Evolutionary conservation across 2,329 filamentous ascomycete genomes (phyloP), one percentile per base, ranked within the genome.

Genomic region (Exophiala lecanii-corni): DNA sequence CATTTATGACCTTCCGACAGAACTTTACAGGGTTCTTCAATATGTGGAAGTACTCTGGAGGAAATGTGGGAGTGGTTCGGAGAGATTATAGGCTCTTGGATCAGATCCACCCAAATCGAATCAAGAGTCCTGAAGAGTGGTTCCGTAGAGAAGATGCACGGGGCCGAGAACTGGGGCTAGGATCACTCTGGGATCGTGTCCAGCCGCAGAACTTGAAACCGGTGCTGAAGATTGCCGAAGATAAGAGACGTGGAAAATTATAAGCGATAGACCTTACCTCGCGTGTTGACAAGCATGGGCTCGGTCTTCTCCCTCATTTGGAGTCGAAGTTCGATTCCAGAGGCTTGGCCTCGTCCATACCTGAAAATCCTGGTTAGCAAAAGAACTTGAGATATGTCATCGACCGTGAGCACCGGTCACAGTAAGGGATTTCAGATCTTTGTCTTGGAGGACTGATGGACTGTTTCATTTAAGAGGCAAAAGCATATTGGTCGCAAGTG

Each of bases 1-100:
- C 63, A 2, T 55, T 60, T 9, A 59, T 70, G 62, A 72, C 55
- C 1, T 42, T 71, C 4, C 57, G 58, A 23, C 55, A 71, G 34
- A 78, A 76, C 50, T 78, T 78, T 50, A 68, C 66, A 0, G 72
- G 66, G 0, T 76, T 71, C 50, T 77, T 72, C 69, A 71, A 65
- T 42, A 45, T 69, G 39, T 77, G 66, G 61, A 64, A 59, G 34
- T 40, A 65, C 41, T 68, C 67, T 1, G 66, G 64, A 0, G 62
- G 60, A 0, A 70, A 72, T 40, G 55, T 57, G 19, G 68, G 68
- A 0, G 49, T 75, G 4, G 50, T 74, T 2, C 55, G 56, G 45
- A 63, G 72, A 37, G 68, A 78, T 52, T 75, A 74, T 52, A 59
- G 52, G 10, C 47, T 76, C 13, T 56, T 78, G 31, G 74, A 77